These are phyloP conservation scores for Aureobasidium uvarum DNA, from an alignment of 2,329 filamentous ascomycete genomes.

Conservation along the genomic window DNA sequence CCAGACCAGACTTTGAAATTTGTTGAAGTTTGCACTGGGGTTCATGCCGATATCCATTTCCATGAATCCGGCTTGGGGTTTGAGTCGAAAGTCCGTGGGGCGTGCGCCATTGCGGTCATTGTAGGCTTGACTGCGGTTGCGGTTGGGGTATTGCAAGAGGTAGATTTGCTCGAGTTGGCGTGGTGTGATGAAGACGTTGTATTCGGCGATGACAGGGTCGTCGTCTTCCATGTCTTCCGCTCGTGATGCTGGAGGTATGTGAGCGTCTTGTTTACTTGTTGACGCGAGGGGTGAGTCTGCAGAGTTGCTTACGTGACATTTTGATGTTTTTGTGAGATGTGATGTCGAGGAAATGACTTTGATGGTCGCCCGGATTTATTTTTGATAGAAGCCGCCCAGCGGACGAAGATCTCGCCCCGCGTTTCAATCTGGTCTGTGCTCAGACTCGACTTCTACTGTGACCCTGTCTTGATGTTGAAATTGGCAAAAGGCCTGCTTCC, in stretches of 20 bases:
- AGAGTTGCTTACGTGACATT: slow-evolving; percentile 30
- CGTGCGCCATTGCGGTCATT: slow-evolving; percentile 54
- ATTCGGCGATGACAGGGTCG: slow-evolving; percentile 55
- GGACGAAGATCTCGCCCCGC: slow-evolving; percentile 4
- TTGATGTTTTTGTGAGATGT: slow-evolving; percentile 26
- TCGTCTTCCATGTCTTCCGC: slow-evolving; percentile 36
- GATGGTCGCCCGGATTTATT: slow-evolving; percentile 23
- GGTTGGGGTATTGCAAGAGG: slow-evolving; percentile 87
- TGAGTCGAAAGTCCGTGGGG: slow-evolving; percentile 76
- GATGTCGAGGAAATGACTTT: slow-evolving; percentile 3
- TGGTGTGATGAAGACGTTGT: slow-evolving; percentile 84
- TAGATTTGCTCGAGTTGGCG: slow-evolving; percentile 60
- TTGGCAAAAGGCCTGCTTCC: too few relatives aligned
- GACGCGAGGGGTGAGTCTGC: not conserved
- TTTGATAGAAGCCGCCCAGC: slow-evolving; percentile 17
- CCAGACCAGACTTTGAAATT: slow-evolving; percentile 76
- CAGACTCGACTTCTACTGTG: too few relatives aligned
- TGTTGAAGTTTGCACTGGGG: slow-evolving; percentile 73
- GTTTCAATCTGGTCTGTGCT: slow-evolving; percentile 1
- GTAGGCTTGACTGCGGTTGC: slow-evolving; percentile 63
- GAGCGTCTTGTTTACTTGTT: not conserved
- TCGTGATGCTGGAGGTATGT: slow-evolving; percentile 9
- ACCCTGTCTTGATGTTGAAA: not conserved
- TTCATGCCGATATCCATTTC: slow-evolving; percentile 89
- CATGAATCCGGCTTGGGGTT: slow-evolving; percentile 75